Percentiles rank a stretch among this genome's conserved stretches.
phyloP scores from a whole-genome alignment of 768 basidiomycete species.

The Amylocystis lapponica region DNA sequence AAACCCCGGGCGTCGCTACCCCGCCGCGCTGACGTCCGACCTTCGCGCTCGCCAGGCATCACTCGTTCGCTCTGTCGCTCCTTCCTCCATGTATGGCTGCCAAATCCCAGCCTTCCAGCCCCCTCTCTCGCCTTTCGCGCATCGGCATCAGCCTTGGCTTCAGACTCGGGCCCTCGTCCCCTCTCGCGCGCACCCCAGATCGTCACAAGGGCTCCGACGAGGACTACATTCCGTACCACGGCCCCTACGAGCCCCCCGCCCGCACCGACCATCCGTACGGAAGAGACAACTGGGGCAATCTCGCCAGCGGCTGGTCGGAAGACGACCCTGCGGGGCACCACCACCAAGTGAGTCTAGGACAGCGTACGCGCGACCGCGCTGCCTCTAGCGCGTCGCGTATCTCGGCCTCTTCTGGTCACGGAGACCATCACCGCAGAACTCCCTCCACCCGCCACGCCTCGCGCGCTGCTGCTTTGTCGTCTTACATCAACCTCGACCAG shows the following conservation, averaged over 20 bases:
- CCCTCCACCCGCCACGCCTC: conserved; percentile 6
- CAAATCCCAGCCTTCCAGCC: conserved; percentile 17
- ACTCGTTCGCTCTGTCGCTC: conserved; percentile 6
- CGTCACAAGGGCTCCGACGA: conserved; percentile 24
- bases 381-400: conserved; percentile 39
- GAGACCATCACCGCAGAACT: conserved; percentile 29
- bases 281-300: conserved; percentile 27
- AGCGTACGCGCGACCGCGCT: conserved; percentile 23
- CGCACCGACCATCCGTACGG: conserved; percentile 12
- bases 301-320: conserved; percentile 23
- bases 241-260: conserved; percentile 46
- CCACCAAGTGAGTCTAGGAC: neutral
- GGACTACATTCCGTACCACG: conserved; percentile 61
- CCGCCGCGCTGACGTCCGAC: no score
- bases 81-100: conserved; percentile 5
- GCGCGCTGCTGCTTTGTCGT: conserved; percentile 26
- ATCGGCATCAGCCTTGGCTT: conserved; percentile 23
- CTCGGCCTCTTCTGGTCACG: conserved; percentile 30
- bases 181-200: conserved; percentile 7
- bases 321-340: conserved; percentile 2
- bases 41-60: no score
- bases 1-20: no score
- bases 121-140: conserved; percentile 35
- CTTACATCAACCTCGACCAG: conserved; percentile 40
- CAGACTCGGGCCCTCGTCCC: conserved; percentile 17